Evolutionary conservation across 139 green algal genomes (phyloP).

Genomic region (Desmodesmus armatus): DNA sequence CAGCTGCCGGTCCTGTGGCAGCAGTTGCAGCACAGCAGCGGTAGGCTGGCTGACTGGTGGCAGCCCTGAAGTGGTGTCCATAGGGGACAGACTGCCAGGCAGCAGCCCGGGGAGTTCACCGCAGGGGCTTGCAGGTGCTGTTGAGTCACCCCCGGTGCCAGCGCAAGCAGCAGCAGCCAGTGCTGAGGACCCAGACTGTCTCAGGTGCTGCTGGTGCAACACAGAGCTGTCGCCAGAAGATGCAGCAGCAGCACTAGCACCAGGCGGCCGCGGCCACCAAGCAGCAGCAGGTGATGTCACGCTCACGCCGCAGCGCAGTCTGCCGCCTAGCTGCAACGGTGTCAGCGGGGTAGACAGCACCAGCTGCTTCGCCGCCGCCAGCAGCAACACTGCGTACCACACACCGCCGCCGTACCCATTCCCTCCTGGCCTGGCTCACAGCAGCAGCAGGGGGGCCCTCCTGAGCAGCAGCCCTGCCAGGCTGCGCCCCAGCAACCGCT

Average conservation of each 20-base stretch:
- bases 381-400: no score
- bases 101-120: no score
- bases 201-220: no score
- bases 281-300: neutral
- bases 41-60: no score
- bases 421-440: no score
- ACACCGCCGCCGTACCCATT: no score
- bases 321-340: neutral
- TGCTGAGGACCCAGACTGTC: neutral
- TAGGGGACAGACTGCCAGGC: no score
- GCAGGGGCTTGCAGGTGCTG: no score
- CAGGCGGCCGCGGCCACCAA: neutral
- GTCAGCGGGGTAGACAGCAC: no score
- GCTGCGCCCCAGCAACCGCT: slow-evolving; percentile 7
- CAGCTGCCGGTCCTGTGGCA: neutral
- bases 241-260: neutral
- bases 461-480: neutral
- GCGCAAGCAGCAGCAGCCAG: neutral
- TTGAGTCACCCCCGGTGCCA: neutral
- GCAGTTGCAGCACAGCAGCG: neutral
- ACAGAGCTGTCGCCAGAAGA: neutral
- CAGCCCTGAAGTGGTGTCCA: neutral
- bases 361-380: no score
- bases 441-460: no score
- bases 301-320: neutral